These are phyloP conservation scores for Tolypocladium ovalisporum DNA, from an alignment of 2,329 filamentous ascomycete species.

Conservation along the genomic window DNA sequence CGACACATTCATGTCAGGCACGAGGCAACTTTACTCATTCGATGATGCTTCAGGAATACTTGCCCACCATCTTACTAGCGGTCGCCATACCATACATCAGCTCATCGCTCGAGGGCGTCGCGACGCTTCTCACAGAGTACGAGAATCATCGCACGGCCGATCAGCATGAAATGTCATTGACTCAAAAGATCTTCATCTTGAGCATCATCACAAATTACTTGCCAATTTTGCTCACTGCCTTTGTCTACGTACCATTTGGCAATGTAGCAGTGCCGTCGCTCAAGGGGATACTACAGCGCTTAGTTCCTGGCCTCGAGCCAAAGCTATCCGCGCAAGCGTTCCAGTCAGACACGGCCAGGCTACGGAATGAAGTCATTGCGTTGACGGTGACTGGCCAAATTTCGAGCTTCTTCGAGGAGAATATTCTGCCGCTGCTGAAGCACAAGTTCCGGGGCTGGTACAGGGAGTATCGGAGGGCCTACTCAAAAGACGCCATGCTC, in stretches of 20 bases:
- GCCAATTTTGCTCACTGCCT: constrained; percentile 65
- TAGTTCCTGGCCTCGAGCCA: constrained; percentile 30
- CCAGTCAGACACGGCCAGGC: constrained; percentile 51
- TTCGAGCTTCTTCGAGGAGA: constrained; percentile 61
- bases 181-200: constrained; percentile 64
- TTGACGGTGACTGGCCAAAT: constrained; percentile 64
- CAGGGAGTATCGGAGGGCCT: constrained; percentile 22
- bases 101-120: constrained; percentile 50
- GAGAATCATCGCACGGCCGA: constrained; percentile 69
- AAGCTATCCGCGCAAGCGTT: constrained; percentile 46
- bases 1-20: neutral
- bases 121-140: constrained; percentile 53
- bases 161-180: constrained; percentile 56
- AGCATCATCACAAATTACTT: constrained; percentile 76
- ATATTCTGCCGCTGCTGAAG: constrained; percentile 59
- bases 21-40: neutral
- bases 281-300: constrained; percentile 44
- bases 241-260: constrained; percentile 70
- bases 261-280: constrained; percentile 56
- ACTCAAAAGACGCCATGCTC: constrained; percentile 30
- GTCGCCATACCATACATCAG: constrained; percentile 55
- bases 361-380: constrained; percentile 65
- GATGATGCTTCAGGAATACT: constrained; percentile 44
- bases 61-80: constrained; percentile 62
- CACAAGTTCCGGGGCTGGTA: constrained; percentile 41